These are phyloP conservation scores for Xeromyces bisporus DNA, from an alignment of 495 filamentous ascomycete genomes.

Conservation along the genomic window DNA sequence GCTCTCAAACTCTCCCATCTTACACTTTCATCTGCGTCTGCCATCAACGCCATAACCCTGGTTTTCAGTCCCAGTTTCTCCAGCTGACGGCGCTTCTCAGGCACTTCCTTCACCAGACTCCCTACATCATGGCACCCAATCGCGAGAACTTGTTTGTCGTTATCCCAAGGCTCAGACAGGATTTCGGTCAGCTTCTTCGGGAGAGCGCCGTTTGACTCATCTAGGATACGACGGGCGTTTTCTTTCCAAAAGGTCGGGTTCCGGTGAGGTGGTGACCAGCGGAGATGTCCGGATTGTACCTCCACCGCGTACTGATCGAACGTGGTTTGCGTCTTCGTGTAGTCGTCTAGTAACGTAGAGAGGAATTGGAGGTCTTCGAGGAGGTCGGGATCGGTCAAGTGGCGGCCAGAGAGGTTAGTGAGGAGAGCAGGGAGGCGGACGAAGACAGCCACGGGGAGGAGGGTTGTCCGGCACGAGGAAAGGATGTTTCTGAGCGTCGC, in stretches of 20 bases:
- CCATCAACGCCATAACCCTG: constrained; percentile 92
- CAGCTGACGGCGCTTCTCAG: constrained; percentile 64
- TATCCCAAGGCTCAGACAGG: constrained; percentile 68
- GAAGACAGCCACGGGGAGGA: constrained; percentile 68
- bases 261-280: constrained; percentile 91
- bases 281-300: constrained; percentile 70
- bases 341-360: constrained; percentile 69
- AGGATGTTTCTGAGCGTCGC: constrained; percentile 81
- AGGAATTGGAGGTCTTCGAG: constrained; percentile 67
- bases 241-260: constrained; percentile 85
- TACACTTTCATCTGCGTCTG: constrained; percentile 70
- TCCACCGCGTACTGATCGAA: constrained; percentile 93
- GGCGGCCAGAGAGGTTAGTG: constrained; percentile 62
- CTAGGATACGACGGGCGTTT: constrained; percentile 83
- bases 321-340: constrained; percentile 90
- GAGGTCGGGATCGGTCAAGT: constrained; percentile 77
- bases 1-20: constrained; percentile 91
- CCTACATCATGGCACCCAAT: constrained; percentile 94
- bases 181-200: constrained; percentile 77
- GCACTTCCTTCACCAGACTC: constrained; percentile 73
- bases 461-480: constrained; percentile 48
- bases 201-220: constrained; percentile 61
- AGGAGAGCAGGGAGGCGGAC: constrained; percentile 69
- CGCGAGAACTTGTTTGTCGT: constrained; percentile 87
- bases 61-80: constrained; percentile 85